phyloP scores from a whole-genome alignment of 352 stramenopile genomes.

The Phytopythium oedochilum region DNA sequence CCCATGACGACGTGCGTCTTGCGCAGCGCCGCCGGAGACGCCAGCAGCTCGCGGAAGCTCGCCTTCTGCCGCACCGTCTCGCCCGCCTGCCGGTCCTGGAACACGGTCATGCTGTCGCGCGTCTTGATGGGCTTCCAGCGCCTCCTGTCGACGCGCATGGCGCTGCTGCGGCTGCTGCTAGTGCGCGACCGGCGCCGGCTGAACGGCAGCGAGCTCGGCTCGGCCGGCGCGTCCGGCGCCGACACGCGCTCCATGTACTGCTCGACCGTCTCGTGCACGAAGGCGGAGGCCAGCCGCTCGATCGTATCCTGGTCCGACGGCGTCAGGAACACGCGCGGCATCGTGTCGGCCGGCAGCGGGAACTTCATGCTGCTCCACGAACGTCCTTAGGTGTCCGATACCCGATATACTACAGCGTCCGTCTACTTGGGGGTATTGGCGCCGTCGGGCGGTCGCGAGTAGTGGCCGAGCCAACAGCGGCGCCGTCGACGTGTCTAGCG shows the following conservation, averaged over 20 bases:
- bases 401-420: too few species aligned
- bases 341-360: conserved; percentile 15
- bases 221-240: neutral
- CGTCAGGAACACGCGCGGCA: conserved; percentile 16
- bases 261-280: conserved; percentile 25
- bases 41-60: conserved; percentile 21
- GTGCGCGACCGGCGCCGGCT: neutral
- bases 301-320: conserved; percentile 16
- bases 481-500: neutral
- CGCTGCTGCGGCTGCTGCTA: conserved; percentile 8
- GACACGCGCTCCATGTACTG: conserved; percentile 27
- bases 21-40: conserved; percentile 11
- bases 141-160: conserved; percentile 13
- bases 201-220: neutral
- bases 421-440: too few species aligned
- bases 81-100: conserved; percentile 15
- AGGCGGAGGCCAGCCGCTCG: conserved; percentile 18
- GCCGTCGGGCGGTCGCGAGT: too few species aligned
- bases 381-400: too few species aligned
- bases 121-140: conserved; percentile 31
- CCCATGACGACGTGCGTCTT: conserved; percentile 31
- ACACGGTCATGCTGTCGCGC: conserved; percentile 19
- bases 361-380: conserved; percentile 27
- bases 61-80: conserved; percentile 17
- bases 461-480: too few species aligned